phyloP scores from a whole-genome alignment of 176 grass and related monocot genomes.

The Cymbopogon citratus region DNA sequence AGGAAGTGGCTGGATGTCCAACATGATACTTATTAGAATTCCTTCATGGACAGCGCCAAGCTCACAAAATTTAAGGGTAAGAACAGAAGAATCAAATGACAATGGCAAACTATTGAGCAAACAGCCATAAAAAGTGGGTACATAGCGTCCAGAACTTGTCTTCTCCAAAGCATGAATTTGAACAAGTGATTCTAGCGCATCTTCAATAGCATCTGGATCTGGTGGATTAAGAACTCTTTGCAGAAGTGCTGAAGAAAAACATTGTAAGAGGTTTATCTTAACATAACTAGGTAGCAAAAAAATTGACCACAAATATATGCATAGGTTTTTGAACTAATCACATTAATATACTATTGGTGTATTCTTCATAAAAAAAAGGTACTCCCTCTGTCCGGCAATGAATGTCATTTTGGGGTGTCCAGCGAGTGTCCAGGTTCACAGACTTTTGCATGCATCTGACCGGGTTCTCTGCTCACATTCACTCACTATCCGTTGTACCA shows the following conservation, averaged over 20 bases:
- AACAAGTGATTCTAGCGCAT: slow-evolving; percentile 59
- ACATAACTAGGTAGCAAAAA: slow-evolving; percentile 4
- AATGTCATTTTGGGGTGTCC: no score
- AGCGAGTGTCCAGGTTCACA: no score
- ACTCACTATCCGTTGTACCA: no score
- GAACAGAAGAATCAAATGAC: slow-evolving; percentile 77
- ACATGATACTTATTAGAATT: slow-evolving; percentile 68
- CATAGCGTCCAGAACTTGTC: slow-evolving; percentile 48
- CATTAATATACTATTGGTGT: neutral
- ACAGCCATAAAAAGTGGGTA: slow-evolving; percentile 75
- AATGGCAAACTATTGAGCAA: slow-evolving; percentile 83
- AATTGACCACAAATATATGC: neutral
- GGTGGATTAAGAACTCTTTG: slow-evolving; percentile 76
- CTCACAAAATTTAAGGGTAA: slow-evolving; percentile 74
- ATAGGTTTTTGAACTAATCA: neutral
- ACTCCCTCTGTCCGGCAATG: no score
- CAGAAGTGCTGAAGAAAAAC: slow-evolving; percentile 52
- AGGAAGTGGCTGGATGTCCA: slow-evolving; percentile 82
- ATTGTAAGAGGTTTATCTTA: slow-evolving; percentile 18
- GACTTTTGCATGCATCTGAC: no score
- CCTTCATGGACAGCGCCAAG: slow-evolving; percentile 65
- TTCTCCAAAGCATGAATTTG: slow-evolving; percentile 65
- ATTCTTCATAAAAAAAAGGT: neutral
- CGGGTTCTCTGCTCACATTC: no score
- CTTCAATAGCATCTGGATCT: slow-evolving; percentile 47